Evolutionary conservation across 23 red algal genomes (phyloP).

Genomic region (Agarophyton chilense): DNA sequence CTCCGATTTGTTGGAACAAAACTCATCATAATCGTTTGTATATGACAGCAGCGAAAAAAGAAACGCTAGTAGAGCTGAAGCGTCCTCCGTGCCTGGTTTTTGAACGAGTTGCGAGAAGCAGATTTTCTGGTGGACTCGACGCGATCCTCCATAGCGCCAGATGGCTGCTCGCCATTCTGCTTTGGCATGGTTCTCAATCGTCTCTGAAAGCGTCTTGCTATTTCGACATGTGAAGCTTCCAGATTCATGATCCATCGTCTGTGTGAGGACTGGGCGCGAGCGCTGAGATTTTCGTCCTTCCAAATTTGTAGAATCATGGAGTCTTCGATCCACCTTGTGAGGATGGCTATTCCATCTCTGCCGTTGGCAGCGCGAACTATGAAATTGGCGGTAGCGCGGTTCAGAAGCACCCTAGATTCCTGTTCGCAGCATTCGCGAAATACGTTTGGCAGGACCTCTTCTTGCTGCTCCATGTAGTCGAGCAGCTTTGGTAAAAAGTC

Average conservation of each 20-base stretch:
- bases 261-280: conserved; percentile 58
- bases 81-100: background rate
- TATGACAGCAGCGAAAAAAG: too few species aligned
- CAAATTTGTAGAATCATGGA: conserved; percentile 69
- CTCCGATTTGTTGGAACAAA: too few species aligned
- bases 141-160: conserved; percentile 4
- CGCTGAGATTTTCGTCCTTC: conserved; percentile 74
- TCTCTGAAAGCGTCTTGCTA: conserved; percentile 61
- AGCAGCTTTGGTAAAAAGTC: conserved; percentile 63
- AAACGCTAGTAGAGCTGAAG: conserved; percentile 1
- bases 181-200: conserved; percentile 56
- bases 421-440: conserved; percentile 48
- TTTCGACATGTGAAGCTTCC: conserved; percentile 55
- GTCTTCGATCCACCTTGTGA: conserved; percentile 77
- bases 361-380: conserved; percentile 56
- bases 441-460: conserved; percentile 58
- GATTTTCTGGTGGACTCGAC: conserved; percentile 14
- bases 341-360: conserved; percentile 63
- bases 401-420: conserved; percentile 60
- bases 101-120: conserved; percentile 10
- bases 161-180: background rate
- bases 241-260: conserved; percentile 62
- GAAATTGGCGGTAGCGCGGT: conserved; percentile 73
- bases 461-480: conserved; percentile 69
- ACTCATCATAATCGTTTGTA: too few species aligned